Evolutionary conservation across 306 rosid species (phyloP), one percentile per base, ranked within the genome.

Genomic region (Vachellia collinsii): DNA sequence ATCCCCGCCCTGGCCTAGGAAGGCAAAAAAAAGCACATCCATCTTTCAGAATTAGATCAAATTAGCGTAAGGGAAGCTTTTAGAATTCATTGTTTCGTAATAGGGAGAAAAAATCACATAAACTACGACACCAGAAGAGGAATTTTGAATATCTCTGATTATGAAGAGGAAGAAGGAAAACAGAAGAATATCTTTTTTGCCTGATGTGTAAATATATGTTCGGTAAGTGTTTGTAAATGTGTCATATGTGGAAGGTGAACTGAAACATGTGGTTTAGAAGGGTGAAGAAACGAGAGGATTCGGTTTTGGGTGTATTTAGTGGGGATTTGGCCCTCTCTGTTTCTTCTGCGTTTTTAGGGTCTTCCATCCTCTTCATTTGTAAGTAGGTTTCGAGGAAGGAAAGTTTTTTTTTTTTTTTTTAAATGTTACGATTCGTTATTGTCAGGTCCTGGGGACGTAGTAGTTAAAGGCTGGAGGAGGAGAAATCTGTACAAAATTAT

Each of bases 1-100:
- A 90, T 95, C 88, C 90, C 98, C 82, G 89, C 99, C 7, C 83
- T 93, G 80, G 99, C 98, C 41, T 95, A 90, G 88, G 82, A 56
- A 56, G 34, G 20, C 80, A 19, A 19, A 48, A 4, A 48, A 5
- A 79, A 42, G 61, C 74, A 7, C 25, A 8, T 61, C 62, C 70
- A 20, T 46, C 72, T 53, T 7, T 64, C 61, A 83, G 74, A 83
- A 22, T 12, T 22, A 62, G 4, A 63, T 29, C 10, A 39, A 44
- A 39, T 50, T 34, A 44, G 51, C 3, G 25, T n/a, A 47, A 68
- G 14, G 36, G 53, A 47, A 58, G 61, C 14, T 81, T 81, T 76
- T 54, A 56, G 39, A 39, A 54, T 56, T 38, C 22, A 47, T 62
- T 44, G 29, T 43, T 20, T 20, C 13, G 47, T 14, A 20, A 20